A percentile compares a stretch with the other conserved stretches of the same genome.
phyloP scores from a whole-genome alignment of 495 filamentous ascomycete species.

The Talaromyces proteolyticus region DNA sequence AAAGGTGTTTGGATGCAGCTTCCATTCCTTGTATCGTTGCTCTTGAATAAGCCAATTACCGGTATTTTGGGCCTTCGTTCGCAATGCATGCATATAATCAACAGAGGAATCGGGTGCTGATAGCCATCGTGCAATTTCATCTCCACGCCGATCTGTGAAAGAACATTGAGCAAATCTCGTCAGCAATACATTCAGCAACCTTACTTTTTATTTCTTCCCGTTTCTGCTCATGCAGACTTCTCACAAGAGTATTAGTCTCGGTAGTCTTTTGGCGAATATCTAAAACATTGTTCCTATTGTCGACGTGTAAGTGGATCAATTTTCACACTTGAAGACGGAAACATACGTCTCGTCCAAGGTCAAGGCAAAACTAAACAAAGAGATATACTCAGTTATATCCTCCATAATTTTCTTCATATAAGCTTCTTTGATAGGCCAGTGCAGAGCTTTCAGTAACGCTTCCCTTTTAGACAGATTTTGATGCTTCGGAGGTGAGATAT shows the following conservation, averaged over 20 bases:
- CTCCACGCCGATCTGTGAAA: not conserved
- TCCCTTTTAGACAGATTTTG: not conserved
- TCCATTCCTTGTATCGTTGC: constrained; percentile 17
- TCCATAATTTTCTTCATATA: constrained; percentile 3
- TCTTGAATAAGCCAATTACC: constrained; percentile 23
- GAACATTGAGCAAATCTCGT: not conserved
- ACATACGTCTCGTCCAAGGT: not conserved
- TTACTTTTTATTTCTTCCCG: not conserved
- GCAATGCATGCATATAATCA: constrained; percentile 9
- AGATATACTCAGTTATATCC: constrained; percentile 3
- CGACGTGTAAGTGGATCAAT: not conserved
- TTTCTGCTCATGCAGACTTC: not conserved
- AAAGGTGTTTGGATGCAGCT: constrained; percentile 8
- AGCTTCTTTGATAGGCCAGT: constrained; percentile 3
- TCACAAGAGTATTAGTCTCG: not conserved
- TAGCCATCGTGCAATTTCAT: constrained; percentile 12
- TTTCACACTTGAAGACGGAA: not conserved
- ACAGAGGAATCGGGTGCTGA: constrained; percentile 13
- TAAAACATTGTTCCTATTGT: constrained; percentile 1
- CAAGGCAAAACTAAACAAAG: constrained; percentile 2
- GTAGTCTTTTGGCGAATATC: constrained; percentile 2
- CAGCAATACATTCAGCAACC: not conserved
- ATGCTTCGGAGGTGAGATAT: not conserved
- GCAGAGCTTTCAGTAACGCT: not conserved
- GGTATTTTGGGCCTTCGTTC: constrained; percentile 16